Conservation (phyloP, 1,284 basidiomycete genomes). For the Trichosporon ovoides region DNA sequence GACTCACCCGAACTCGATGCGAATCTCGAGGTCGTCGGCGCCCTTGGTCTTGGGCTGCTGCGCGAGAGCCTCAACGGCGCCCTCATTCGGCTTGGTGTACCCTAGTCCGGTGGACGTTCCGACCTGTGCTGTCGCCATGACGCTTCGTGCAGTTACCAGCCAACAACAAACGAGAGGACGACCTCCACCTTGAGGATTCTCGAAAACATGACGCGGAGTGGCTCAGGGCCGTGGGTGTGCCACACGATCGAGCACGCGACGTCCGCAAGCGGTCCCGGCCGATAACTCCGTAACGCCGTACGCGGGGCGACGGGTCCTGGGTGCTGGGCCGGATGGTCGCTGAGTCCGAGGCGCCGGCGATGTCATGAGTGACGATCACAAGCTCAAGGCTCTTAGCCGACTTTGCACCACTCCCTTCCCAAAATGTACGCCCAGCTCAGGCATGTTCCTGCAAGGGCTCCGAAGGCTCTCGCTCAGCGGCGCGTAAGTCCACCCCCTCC, state of each 20-base stretch:
- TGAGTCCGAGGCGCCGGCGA: slow-evolving; percentile 1
- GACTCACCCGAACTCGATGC: slow-evolving; percentile 23
- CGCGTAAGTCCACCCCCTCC: slow-evolving; percentile 40
- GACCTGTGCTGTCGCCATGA: slow-evolving; percentile 14
- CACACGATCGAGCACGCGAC: neutral
- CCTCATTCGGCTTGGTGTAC: slow-evolving; percentile 19
- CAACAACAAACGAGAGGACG: neutral
- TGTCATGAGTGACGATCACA: slow-evolving; percentile 2
- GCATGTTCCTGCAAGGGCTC: slow-evolving; percentile 26
- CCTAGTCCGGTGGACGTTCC: slow-evolving; percentile 26
- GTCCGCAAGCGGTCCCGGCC: slow-evolving; percentile 1
- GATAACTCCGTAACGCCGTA: slow-evolving; percentile 5
- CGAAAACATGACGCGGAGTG: slow-evolving; percentile 8
- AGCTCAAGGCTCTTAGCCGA: neutral
- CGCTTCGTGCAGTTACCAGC: slow-evolving; percentile 3
- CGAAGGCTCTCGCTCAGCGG: slow-evolving; percentile 29
- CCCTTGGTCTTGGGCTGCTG: neutral
- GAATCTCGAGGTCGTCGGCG: slow-evolving; percentile 16
- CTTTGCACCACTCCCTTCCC: neutral
- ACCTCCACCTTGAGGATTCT: slow-evolving; percentile 9
- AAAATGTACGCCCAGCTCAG: slow-evolving; percentile 37
- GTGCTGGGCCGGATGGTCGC: neutral
- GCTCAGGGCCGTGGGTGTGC: neutral
- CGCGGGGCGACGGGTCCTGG: neutral
- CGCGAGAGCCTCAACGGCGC: neutral